These are phyloP conservation scores for Dentipellis sp. DNA, from an alignment of 768 basidiomycete genomes.

Conservation along the genomic window DNA sequence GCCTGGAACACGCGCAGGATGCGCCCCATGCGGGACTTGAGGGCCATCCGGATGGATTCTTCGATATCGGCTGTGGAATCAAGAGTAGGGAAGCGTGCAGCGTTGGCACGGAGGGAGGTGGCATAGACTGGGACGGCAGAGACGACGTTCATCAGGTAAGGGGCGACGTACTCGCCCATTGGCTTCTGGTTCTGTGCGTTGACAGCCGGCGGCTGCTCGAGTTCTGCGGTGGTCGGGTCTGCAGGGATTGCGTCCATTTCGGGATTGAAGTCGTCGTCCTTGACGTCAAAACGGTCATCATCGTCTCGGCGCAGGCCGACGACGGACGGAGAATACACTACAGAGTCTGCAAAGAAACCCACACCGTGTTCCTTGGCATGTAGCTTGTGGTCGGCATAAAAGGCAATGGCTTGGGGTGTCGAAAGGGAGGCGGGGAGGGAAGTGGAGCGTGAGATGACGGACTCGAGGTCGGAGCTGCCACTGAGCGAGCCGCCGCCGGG, in stretches of 20 bases:
- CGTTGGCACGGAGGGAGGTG: neutral
- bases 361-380: neutral
- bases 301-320: slow-evolving; percentile 14
- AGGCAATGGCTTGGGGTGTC: slow-evolving; percentile 2
- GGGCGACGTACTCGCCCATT: slow-evolving; percentile 13
- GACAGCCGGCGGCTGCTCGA: slow-evolving; percentile 10
- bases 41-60: slow-evolving; percentile 1
- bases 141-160: slow-evolving; percentile 13
- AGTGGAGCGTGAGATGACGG: slow-evolving; percentile 9
- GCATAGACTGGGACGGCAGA: slow-evolving; percentile 4
- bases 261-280: slow-evolving; percentile 9
- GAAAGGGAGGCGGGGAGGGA: slow-evolving; percentile 10
- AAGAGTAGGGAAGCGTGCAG: neutral
- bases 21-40: slow-evolving; percentile 7
- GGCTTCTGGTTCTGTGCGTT: slow-evolving; percentile 10
- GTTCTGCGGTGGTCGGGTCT: slow-evolving; percentile 12
- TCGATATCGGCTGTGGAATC: neutral
- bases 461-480: slow-evolving; percentile 6
- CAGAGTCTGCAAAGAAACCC: slow-evolving; percentile 3
- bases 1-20: slow-evolving; percentile 6
- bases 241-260: slow-evolving; percentile 14
- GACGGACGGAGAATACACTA: slow-evolving; percentile 11
- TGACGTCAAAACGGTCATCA: slow-evolving; percentile 6
- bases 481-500: slow-evolving; percentile 8
- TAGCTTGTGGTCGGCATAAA: slow-evolving; percentile 3